phyloP scores from a whole-genome alignment of 2,329 filamentous ascomycete species.

The Ophiosphaerella narmari region DNA sequence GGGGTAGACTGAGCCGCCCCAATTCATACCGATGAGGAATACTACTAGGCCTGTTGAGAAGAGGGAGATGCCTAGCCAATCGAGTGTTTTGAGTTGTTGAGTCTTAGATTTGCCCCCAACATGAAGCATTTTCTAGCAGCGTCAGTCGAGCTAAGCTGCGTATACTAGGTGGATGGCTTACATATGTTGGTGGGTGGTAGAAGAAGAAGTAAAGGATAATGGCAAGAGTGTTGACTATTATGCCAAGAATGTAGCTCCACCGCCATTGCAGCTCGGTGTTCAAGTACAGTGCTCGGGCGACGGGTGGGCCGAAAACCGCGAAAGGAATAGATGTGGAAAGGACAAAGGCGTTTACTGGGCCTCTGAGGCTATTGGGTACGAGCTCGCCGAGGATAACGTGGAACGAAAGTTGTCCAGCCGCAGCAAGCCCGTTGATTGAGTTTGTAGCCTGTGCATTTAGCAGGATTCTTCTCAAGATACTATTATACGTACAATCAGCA shows the following conservation, averaged over 20 bases:
- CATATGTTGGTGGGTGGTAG: slow-evolving; percentile 43
- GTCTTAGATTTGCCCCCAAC: slow-evolving; percentile 41
- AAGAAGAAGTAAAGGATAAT: slow-evolving; percentile 42
- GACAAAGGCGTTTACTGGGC: slow-evolving; percentile 44
- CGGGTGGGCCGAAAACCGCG: slow-evolving; percentile 37
- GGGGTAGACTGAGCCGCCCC: slow-evolving; percentile 43
- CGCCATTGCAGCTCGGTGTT: slow-evolving; percentile 39
- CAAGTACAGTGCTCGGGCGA: slow-evolving; percentile 36
- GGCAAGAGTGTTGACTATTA: slow-evolving; percentile 36
- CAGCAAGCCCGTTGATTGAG: slow-evolving; percentile 45
- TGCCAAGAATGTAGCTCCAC: slow-evolving; percentile 38
- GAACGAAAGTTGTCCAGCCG: slow-evolving; percentile 47
- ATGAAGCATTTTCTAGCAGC: slow-evolving; percentile 40
- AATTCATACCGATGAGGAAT: slow-evolving; percentile 55
- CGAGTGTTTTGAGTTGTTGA: slow-evolving; percentile 47
- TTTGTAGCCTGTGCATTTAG: slow-evolving; percentile 27
- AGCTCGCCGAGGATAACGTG: slow-evolving; percentile 46
- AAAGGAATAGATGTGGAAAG: slow-evolving; percentile 36
- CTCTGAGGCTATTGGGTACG: slow-evolving; percentile 39
- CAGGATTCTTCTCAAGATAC: background rate
- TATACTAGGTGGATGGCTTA: slow-evolving; percentile 8
- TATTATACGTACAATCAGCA: slow-evolving; percentile 27
- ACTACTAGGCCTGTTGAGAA: slow-evolving; percentile 53
- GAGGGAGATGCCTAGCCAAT: slow-evolving; percentile 54
- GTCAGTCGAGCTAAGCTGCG: background rate